Conservation (phyloP, 225 moss, liverwort and hornwort genomes). For the Pleurozium schreberi region DNA sequence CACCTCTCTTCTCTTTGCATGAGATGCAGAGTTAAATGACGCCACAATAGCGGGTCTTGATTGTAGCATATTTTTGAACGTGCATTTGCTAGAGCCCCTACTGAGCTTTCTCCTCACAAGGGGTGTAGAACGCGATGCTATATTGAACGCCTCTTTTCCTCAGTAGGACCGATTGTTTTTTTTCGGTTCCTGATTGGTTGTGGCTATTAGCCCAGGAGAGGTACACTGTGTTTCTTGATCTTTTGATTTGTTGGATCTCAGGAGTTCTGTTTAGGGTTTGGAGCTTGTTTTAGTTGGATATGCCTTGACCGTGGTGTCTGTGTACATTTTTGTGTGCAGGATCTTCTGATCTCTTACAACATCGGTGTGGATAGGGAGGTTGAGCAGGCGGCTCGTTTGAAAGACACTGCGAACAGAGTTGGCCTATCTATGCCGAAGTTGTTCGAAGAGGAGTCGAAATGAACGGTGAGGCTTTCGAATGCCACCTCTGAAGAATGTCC, state of each 20-base stretch:
- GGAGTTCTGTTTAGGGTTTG: neutral
- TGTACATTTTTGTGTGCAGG: conserved; percentile 15
- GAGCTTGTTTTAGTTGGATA: neutral
- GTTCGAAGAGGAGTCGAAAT: conserved; percentile 15
- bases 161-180: neutral
- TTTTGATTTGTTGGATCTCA: neutral
- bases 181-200: neutral
- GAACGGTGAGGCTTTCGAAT: neutral
- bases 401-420: conserved; percentile 55
- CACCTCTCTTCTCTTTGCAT: conserved; percentile 21
- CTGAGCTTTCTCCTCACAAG: conserved; percentile 27
- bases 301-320: neutral
- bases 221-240: neutral
- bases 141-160: conserved; percentile 1
- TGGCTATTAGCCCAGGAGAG: conserved; percentile 6
- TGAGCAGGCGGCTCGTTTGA: conserved; percentile 47
- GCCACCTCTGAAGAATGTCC: too few species aligned
- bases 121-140: conserved; percentile 56
- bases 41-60: neutral
- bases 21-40: conserved; percentile 38
- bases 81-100: conserved; percentile 51
- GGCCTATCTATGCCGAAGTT: conserved; percentile 66
- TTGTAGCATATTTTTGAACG: neutral
- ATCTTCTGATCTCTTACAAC: conserved; percentile 76
- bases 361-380: conserved; percentile 65